Base-by-base conservation (phyloP, 495 filamentous ascomycete species). In the Talaromyces trachyspermus region DNA sequence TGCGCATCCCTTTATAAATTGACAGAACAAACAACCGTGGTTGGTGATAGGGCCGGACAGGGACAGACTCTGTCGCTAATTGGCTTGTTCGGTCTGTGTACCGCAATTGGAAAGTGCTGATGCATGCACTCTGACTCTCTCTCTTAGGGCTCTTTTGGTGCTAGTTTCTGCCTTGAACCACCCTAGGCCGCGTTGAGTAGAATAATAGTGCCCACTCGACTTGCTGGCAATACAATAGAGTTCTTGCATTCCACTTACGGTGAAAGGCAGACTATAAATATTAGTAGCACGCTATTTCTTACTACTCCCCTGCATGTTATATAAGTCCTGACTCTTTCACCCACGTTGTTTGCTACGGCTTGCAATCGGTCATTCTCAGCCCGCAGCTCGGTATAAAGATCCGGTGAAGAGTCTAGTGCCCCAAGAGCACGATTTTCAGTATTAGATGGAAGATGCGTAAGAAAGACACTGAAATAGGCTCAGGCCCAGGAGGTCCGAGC, bases 381-480 rank as follows among this genome's bases (percentile, higher is more conserved):
- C 49, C 40, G 57, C 49, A 64, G 55, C 50, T 58, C 44, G 26
- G 49, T 46, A 61, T 53, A 39, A 52, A 54, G 23, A 54, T 57
- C 49, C 53, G 53, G 43, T 52, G 59, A 58, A 32, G 53, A 55
- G 50, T 57, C 52, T 43, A 64, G 51, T 54, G 57, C 51, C 43
- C 59, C 48, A 64, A 47, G 46, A 64, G 49, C 52, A 62, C 50
- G 38, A 62, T 57, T 57, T 62, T 62, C 42, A 64, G 48, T 58
- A 57, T 54, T 50, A 47, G 48, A 59, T 62, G 53, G 46, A 64
- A 64, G 44, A 58, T 46, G 54, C 59, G 61, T 50, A 62, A 46
- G 55, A 64, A 64, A 54, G 51, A 60, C 44, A 62, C 50, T 52
- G 61, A 61, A 55, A 64, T 50, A 49, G 51, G 57, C 55, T 62